Evolutionary conservation across 106 monocot genomes (phyloP), one percentile per base, ranked within the genome.

Genomic region (Posidonia australis): DNA sequence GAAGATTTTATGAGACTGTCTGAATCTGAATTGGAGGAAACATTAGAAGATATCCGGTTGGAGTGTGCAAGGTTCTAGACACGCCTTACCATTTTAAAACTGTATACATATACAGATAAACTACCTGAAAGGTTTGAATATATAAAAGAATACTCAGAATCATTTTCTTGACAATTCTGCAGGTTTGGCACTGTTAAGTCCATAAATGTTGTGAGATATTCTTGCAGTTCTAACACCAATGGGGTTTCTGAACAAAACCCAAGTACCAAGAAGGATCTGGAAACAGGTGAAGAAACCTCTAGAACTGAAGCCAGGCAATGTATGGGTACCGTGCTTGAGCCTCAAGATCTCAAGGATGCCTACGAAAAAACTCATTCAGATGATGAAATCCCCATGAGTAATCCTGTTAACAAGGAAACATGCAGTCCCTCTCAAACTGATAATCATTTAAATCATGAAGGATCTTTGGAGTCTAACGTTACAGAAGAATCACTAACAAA

Each of bases 151-250:
- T 24, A 10, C 10, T 55, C 23, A 55, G n/a, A 25, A 23, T 10
- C 21, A 25, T 23, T 28, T 51, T 9, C 62, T 70, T 58, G 10
- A 21, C 44, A 70, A 46, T 18, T 21, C 58, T 58, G 51, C 81
- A 94, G 93, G 81, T 89, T 94, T 82, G 93, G 93, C 73, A 76
- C 81, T 18, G 74, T 94, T 3, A 94, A 86, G 67, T 84, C 89
- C 32, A 54, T 86, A 28, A 86, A 89, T 75, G 10, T 93, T 5
- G 75, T 86, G 62, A 65, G 75, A 29, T 31, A 62, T 62, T 46
- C 41, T 16, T 36, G 31, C 52, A 63, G 18, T 59, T 18, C 2
- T 43, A 51, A n/a, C 9, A 27, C 13, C 24, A 28, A 56, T 59
- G 62, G 62, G 28, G 46, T 21, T 65, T 36, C 16, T 36, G 36